These are phyloP conservation scores for Leccinum aurantiacum DNA, from an alignment of 768 basidiomycete species.

Conservation along the genomic window DNA sequence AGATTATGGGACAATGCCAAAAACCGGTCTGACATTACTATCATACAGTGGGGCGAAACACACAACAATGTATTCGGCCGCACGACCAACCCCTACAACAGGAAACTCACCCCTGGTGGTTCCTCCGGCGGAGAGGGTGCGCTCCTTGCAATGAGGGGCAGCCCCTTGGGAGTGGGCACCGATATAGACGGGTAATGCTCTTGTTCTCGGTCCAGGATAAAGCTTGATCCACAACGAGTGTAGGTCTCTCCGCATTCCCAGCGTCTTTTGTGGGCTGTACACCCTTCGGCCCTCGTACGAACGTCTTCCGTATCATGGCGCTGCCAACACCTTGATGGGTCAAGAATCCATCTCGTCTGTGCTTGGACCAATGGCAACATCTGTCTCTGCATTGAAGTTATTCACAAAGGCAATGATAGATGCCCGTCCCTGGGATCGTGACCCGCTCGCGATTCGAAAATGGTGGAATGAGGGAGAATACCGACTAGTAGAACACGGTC, in stretches of 20 bases:
- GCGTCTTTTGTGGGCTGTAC: conserved; percentile 69
- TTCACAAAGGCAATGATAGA: conserved; percentile 44
- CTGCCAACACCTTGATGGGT: conserved; percentile 66
- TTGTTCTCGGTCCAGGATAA: not conserved
- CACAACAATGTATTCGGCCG: conserved; percentile 80
- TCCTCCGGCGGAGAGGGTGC: conserved; percentile 90
- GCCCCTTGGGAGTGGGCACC: conserved; percentile 67
- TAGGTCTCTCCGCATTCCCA: conserved; percentile 75
- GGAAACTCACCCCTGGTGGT: conserved; percentile 71
- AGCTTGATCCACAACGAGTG: not conserved
- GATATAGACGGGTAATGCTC: conserved; percentile 70
- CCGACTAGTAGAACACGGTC: conserved; percentile 56
- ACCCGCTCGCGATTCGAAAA: conserved; percentile 59
- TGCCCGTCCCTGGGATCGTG: conserved; percentile 60
- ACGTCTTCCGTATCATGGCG: conserved; percentile 69
- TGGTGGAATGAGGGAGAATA: conserved; percentile 63
- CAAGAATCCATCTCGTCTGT: conserved; percentile 74
- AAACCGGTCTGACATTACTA: not conserved
- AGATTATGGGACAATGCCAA: not conserved
- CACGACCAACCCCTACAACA: conserved; percentile 76
- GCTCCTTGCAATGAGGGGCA: conserved; percentile 53
- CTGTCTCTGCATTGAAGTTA: conserved; percentile 58
- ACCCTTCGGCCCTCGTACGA: conserved; percentile 70
- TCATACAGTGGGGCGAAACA: conserved; percentile 69
- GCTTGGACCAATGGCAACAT: conserved; percentile 70